phyloP scores from a whole-genome alignment of 805 yeast species.

The Saturnispora silvae region DNA sequence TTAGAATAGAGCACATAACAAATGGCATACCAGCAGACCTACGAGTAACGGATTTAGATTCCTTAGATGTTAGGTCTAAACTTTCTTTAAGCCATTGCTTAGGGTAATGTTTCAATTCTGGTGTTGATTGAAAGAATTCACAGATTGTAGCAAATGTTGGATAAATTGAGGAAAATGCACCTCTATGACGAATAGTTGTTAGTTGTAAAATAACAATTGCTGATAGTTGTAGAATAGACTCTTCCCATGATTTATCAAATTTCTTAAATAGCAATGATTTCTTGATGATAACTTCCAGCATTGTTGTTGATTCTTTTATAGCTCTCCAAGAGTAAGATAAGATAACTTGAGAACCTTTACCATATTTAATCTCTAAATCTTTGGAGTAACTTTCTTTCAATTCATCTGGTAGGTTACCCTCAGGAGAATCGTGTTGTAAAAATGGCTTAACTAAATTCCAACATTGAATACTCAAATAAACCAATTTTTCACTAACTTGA shows the following conservation, averaged over 20 bases:
- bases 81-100: constrained; percentile 50
- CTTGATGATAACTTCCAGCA: constrained; percentile 30
- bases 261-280: constrained; percentile 28
- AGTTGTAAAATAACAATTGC: constrained; percentile 54
- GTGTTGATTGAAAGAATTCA: constrained; percentile 33
- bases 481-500: no score
- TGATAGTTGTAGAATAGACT: constrained; percentile 32
- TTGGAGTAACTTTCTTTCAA: constrained; percentile 29
- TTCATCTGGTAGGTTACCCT: constrained; percentile 46
- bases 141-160: constrained; percentile 71
- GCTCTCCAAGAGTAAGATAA: constrained; percentile 75
- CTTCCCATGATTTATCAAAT: constrained; percentile 12
- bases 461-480: constrained; percentile 10
- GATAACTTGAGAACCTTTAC: constrained; percentile 34
- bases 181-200: constrained; percentile 71
- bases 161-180: constrained; percentile 82
- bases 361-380: constrained; percentile 24
- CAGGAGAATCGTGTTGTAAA: constrained; percentile 61
- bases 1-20: constrained; percentile 63
- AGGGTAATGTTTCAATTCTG: constrained; percentile 30
- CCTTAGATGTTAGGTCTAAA: constrained; percentile 32
- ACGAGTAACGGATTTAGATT: constrained; percentile 66
- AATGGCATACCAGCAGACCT: constrained; percentile 90
- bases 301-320: constrained; percentile 58
- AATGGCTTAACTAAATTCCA: constrained; percentile 41